Evolutionary conservation across 2,329 filamentous ascomycete genomes (phyloP), one percentile per base, ranked within the genome.

Genomic region (Zarea fungicola): DNA sequence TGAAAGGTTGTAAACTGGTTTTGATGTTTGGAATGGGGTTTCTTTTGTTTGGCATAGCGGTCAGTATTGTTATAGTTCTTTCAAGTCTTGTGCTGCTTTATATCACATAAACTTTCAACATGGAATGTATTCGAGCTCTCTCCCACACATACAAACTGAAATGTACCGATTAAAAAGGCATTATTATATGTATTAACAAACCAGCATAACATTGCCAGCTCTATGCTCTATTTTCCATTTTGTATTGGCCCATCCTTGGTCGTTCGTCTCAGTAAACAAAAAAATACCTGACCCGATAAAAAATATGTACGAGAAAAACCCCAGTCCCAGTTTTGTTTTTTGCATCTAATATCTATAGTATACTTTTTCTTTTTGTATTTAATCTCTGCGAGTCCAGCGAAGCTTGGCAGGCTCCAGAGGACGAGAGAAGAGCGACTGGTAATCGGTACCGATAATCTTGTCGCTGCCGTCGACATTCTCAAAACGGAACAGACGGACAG

Each of bases 401-500:
- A 95, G 80, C 43, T 81, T 74, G 39, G 84, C 85, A 35, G 85
- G 84, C 65, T 84, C 80, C 44, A 87, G 65, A 10, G 86, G 86
- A 57, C 85, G 78, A 42, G 85, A 87, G 69, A 90, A 90, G 35
- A 90, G 74, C 56, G 81, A 85, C 19, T 76, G 72, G 60, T 84
- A 87, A 62, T 87, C 81, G 21, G 83, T 87, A 47, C 72, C 84
- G 39, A 86, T 77, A 31, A 93, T 76, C 28, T 77, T 78, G 61
- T 81, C 72, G 64, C 78, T 80, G n/a, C 87, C 85, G 58, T 87
- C 82, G 3, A 83, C 66, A 59, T 89, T 95, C 62, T 77, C 76
- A 65, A 96, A 81, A 72, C 89, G 92, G 73, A 96, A 88, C 46
- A 82, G 65, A 42, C 89, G 79, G 34, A 95, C 86, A 56, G 91